phyloP scores from a whole-genome alignment of 495 filamentous ascomycete species.

The Cercophora sp. region DNA sequence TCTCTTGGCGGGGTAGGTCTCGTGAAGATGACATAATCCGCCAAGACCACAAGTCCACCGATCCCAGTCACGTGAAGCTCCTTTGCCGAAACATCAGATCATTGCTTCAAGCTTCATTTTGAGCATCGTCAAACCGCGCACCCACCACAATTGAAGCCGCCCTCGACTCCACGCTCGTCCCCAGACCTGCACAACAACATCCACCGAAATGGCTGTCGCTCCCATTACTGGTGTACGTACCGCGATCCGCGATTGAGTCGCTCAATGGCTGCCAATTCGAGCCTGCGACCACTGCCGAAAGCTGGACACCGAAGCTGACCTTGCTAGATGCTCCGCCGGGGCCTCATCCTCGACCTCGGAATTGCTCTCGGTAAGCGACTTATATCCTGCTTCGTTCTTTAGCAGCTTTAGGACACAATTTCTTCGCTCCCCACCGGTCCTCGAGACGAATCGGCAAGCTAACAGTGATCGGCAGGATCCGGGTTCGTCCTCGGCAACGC shows the following conservation, averaged over 20 bases:
- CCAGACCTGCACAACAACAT: constrained; percentile 9
- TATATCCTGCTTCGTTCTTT: background rate
- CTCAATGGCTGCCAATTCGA: constrained; percentile 19
- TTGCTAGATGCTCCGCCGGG: constrained; percentile 48
- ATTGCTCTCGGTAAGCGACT: constrained; percentile 39
- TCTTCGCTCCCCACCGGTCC: no score
- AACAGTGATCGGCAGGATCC: constrained; percentile 29
- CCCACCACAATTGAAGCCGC: constrained; percentile 7
- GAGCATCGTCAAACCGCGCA: constrained; percentile 29
- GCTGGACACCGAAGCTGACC: constrained; percentile 16
- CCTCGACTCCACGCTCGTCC: constrained; percentile 16
- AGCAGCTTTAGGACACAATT: no score
- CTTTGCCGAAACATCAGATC: constrained; percentile 23
- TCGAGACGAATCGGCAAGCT: no score
- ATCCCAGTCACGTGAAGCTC: constrained; percentile 23
- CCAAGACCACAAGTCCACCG: constrained; percentile 8
- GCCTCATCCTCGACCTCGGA: constrained; percentile 43
- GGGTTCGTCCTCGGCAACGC: constrained; percentile 41
- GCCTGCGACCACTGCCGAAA: background rate
- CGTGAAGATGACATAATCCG: constrained; percentile 3
- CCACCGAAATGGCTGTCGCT: constrained; percentile 39
- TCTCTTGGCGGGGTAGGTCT: background rate
- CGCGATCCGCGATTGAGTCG: background rate
- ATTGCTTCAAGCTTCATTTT: constrained; percentile 24
- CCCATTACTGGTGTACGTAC: constrained; percentile 27